Conservation (phyloP, 192 early-diverging fungal species). For the Rhizophagus prolifer region DNA sequence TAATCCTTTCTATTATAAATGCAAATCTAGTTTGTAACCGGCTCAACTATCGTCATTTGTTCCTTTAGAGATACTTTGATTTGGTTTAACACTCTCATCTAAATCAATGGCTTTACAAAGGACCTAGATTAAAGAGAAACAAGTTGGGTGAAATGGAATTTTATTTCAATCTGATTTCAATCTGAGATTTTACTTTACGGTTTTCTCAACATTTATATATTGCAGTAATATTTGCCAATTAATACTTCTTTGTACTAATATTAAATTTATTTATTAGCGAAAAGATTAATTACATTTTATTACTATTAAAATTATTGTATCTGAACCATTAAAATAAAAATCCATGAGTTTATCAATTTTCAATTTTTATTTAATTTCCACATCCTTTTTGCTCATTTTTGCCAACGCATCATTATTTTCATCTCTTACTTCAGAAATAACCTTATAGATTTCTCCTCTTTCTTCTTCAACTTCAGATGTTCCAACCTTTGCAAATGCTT, state of each 20-base stretch:
- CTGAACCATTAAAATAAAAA: neutral
- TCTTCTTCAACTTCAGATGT: slow-evolving; percentile 19
- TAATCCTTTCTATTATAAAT: no score
- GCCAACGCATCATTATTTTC: slow-evolving; percentile 51
- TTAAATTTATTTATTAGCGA: neutral
- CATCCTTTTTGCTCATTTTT: slow-evolving; percentile 10
- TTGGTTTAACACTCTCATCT: neutral
- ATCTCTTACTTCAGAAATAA: slow-evolving; percentile 49
- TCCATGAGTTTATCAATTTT: neutral
- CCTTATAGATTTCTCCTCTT: slow-evolving; percentile 41
- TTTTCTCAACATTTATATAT: neutral
- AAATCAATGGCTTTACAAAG: neutral
- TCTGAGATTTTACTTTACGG: neutral
- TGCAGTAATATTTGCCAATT: no score
- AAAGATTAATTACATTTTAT: neutral
- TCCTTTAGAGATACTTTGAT: neutral
- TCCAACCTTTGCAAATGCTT: slow-evolving; percentile 39
- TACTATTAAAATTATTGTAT: neutral
- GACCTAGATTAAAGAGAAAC: neutral
- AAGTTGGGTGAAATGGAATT: neutral
- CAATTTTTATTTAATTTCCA: neutral
- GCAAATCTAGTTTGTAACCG: neutral
- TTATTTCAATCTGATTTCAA: neutral
- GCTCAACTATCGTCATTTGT: neutral
- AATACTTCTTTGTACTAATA: neutral